These are phyloP conservation scores for Cladochytrium tenue DNA, from an alignment of 371 early-diverging fungal species.

Conservation along the genomic window DNA sequence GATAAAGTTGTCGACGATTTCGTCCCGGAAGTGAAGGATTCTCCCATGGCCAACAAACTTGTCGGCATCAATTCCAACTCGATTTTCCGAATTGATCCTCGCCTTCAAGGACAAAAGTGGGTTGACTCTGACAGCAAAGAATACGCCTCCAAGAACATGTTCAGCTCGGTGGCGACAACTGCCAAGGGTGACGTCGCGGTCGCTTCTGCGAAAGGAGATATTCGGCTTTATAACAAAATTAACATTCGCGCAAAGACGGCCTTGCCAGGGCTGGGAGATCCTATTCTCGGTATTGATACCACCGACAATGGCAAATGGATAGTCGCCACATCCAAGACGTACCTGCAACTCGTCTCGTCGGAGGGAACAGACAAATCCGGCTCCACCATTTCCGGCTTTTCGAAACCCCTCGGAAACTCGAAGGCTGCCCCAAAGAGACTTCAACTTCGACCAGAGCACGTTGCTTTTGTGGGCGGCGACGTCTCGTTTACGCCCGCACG, in stretches of 20 bases:
- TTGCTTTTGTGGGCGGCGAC: constrained; percentile 71
- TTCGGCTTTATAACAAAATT: constrained; percentile 81
- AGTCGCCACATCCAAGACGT: constrained; percentile 86
- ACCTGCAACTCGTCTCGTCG: constrained; percentile 79
- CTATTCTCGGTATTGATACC: constrained; percentile 85
- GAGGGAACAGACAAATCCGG: constrained; percentile 35
- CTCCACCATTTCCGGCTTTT: constrained; percentile 63
- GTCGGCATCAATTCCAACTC: constrained; percentile 80
- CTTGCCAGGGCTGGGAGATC: constrained; percentile 87
- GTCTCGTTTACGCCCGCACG: constrained; percentile 88
- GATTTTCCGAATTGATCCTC: constrained; percentile 90
- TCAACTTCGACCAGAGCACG: constrained; percentile 88
- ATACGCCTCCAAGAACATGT: constrained; percentile 69
- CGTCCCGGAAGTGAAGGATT: constrained; percentile 74
- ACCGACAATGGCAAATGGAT: constrained; percentile 85
- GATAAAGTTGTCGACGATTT: constrained; percentile 64
- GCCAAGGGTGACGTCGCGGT: constrained; percentile 81
- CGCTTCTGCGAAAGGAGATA: constrained; percentile 85
- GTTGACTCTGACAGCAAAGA: constrained; percentile 65
- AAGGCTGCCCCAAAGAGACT: constrained; percentile 77
- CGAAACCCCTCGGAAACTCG: constrained; percentile 63
- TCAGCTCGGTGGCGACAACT: constrained; percentile 77
- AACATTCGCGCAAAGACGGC: constrained; percentile 85
- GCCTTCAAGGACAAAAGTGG: constrained; percentile 67
- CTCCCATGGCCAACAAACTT: constrained; percentile 73